Conservation (phyloP, 2,329 filamentous ascomycete species). For the Aspergillus luchuensis region DNA sequence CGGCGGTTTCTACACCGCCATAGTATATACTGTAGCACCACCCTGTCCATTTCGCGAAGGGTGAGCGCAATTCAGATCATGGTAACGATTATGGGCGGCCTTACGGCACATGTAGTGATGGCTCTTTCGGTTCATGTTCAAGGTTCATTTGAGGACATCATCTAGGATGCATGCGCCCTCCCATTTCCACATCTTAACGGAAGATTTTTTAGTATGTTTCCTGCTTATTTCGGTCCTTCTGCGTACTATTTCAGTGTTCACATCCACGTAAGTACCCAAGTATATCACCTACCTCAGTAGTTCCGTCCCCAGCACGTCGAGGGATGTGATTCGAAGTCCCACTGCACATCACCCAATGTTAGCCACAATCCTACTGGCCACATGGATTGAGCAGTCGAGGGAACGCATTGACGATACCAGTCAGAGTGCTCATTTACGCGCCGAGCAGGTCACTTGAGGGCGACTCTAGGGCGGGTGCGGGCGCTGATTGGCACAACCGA, state of each 20-base stretch:
- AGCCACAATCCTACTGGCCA: slow-evolving; percentile 4
- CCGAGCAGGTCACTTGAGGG: slow-evolving; percentile 22
- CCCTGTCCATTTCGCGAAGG: too few species aligned
- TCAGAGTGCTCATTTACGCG: slow-evolving; percentile 19
- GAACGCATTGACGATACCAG: slow-evolving; percentile 1
- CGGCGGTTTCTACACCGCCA: too few species aligned
- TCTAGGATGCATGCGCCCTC: too few species aligned
- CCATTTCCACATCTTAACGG: too few species aligned
- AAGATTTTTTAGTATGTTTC: background rate
- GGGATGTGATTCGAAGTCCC: slow-evolving; percentile 1
- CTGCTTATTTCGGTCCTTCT: background rate
- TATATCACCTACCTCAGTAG: background rate
- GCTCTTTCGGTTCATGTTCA: too few species aligned
- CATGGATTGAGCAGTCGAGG: slow-evolving; percentile 7
- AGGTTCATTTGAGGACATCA: too few species aligned
- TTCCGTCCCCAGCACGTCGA: background rate
- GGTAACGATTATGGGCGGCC: too few species aligned
- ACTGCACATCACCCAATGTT: slow-evolving; percentile 1
- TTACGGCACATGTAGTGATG: too few species aligned
- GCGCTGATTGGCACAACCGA: slow-evolving; percentile 20
- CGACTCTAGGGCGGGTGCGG: background rate
- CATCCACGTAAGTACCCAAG: background rate
- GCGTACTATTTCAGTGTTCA: background rate
- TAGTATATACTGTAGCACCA: too few species aligned
- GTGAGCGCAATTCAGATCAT: too few species aligned